Evolutionary conservation across 2,329 filamentous ascomycete genomes (phyloP), one percentile per base, ranked within the genome.

Genomic region (Scedosporium minutisporum): DNA sequence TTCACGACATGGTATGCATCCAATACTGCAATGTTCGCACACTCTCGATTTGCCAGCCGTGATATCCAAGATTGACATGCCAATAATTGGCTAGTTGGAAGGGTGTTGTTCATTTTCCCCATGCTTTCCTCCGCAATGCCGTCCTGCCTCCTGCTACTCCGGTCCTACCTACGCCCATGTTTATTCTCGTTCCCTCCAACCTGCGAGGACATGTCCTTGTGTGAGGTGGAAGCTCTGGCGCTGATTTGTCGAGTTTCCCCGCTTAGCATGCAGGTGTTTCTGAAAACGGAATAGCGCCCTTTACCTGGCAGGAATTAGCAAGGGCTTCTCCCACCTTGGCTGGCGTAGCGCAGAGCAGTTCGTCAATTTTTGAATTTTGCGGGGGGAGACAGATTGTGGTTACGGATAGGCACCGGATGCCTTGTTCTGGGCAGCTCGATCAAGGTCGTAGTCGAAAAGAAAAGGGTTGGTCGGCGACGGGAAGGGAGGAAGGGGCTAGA

Each of bases 211-310:
- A 21, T 6, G 38, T 46, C 41, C 18, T 18, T 10, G 14, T 46
- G 38, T 60, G 58, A 21, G 55, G 58, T 29, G 58, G 21, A 48
- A 44, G 33, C 12, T 25, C 58, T 38, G 10, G 3, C 41, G 38
- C 6, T 60, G 41, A 60, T 60, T 60, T 23, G 58, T 27, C 23
- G 38, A 46, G 58, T 23, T 27, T 42, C 58, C 41, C 58, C 41
- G 41, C 41, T 42, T 60, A 12, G 5, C 41, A 60, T 60, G 58
- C 58, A 60, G 58, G 58, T 48, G 41, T 27, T 48, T 60, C 27
- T 41, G 21, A 33, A 60, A 60, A 41, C 18, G 38, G 58, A 48
- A 25, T 27, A 46, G 58, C n/a, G 18, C 9, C 18, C 21, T 33
- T 38, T 18, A 48, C 58, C 18, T 27, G 44, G 41, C 38, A 16